Conservation (phyloP, 1,284 basidiomycete genomes). For the Pterula multifida region DNA sequence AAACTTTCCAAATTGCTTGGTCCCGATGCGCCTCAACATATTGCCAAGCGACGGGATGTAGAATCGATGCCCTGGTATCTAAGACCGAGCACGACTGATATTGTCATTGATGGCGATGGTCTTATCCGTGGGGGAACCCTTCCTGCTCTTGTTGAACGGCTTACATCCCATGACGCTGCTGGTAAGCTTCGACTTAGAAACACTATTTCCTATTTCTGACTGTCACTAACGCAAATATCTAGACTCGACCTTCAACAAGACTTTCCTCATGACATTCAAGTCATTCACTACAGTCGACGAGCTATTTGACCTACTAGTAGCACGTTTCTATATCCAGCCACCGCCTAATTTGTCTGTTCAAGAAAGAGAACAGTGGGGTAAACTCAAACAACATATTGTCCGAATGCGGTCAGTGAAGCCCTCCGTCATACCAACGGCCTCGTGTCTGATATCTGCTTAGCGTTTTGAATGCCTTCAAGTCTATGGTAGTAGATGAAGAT, state of each 20-base stretch:
- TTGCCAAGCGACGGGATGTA: conserved; percentile 17
- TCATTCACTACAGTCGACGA: conserved; percentile 86
- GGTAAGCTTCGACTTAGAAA: conserved; percentile 32
- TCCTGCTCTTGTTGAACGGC: conserved; percentile 73
- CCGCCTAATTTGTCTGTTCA: conserved; percentile 56
- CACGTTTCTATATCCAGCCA: conserved; percentile 72
- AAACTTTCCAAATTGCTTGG: conserved; percentile 74
- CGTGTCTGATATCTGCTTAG: conserved; percentile 23
- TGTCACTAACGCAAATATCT: conserved; percentile 5
- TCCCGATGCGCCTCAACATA: conserved; percentile 39
- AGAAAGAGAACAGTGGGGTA: conserved; percentile 76
- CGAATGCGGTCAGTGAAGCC: conserved; percentile 59
- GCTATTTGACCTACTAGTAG: conserved; percentile 76
- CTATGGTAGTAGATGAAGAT: conserved; percentile 72
- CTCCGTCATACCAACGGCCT: conserved; percentile 5
- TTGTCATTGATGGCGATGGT: conserved; percentile 76
- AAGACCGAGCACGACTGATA: conserved; percentile 64
- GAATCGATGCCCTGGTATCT: conserved; percentile 75
- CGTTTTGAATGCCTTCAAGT: conserved; percentile 74
- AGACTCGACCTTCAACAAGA: conserved; percentile 81
- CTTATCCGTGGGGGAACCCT: conserved; percentile 83
- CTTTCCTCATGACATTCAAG: conserved; percentile 96
- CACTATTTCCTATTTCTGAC: not conserved
- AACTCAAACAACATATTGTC: conserved; percentile 83
- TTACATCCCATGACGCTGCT: conserved; percentile 82